These are phyloP conservation scores for Fusarium staphyleae DNA, from an alignment of 2,329 filamentous ascomycete species.

Conservation along the genomic window DNA sequence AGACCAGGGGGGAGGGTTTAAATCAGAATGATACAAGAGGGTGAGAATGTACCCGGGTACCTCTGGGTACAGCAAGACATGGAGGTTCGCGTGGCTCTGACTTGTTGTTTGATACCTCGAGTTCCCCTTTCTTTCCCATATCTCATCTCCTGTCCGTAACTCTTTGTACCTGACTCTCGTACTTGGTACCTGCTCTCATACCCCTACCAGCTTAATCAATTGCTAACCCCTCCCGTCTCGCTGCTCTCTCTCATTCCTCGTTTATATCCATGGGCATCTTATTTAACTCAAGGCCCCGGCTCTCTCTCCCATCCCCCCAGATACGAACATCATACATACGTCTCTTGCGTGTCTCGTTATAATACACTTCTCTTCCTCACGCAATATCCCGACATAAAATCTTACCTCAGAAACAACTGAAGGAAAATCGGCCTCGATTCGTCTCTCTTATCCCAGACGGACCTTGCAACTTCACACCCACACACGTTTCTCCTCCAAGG, in stretches of 20 bases:
- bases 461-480: constrained; percentile 28
- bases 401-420: background rate
- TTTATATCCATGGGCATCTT: constrained; percentile 22
- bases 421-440: background rate
- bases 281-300: constrained; percentile 35
- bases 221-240: constrained; percentile 35
- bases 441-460: constrained; percentile 5
- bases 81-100: constrained; percentile 27
- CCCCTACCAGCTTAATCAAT: constrained; percentile 26
- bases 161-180: constrained; percentile 30
- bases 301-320: constrained; percentile 12
- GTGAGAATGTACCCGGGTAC: constrained; percentile 24
- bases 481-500: constrained; percentile 32
- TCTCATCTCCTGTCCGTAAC: constrained; percentile 20
- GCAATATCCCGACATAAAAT: constrained; percentile 3
- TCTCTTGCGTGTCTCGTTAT: constrained; percentile 12
- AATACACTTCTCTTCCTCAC: constrained; percentile 23
- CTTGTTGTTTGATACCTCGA: constrained; percentile 23
- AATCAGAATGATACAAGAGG: constrained; percentile 8
- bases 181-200: constrained; percentile 25
- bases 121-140: constrained; percentile 37
- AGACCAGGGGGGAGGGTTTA: no score
- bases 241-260: constrained; percentile 1
- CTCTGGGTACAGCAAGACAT: constrained; percentile 12
- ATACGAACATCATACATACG: constrained; percentile 27